phyloP scores from a whole-genome alignment of 352 stramenopile genomes.

The Halophytophthora batemanensis region DNA sequence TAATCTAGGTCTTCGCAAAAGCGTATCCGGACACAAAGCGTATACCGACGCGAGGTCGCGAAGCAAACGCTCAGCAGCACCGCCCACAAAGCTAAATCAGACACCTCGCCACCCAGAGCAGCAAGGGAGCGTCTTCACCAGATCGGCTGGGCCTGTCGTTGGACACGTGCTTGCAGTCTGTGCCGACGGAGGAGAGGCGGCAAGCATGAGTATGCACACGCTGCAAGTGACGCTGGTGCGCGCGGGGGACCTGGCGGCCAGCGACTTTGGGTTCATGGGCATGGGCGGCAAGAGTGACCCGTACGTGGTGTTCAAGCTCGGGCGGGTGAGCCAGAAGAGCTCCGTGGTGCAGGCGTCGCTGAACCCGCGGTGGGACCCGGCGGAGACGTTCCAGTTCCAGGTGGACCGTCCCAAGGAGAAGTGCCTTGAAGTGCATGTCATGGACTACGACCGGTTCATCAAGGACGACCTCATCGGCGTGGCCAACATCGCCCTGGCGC shows the following conservation, averaged over 20 bases:
- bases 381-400: slow-evolving; percentile 75
- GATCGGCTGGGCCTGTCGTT: too few species aligned
- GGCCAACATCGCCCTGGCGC: slow-evolving; percentile 51
- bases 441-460: slow-evolving; percentile 67
- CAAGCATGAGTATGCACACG: slow-evolving; percentile 44
- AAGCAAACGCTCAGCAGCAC: too few species aligned
- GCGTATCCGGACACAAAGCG: too few species aligned
- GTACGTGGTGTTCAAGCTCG: slow-evolving; percentile 69
- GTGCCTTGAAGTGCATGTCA: slow-evolving; percentile 67
- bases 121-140: too few species aligned
- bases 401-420: slow-evolving; percentile 57
- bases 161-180: too few species aligned
- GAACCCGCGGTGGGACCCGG: slow-evolving; percentile 65
- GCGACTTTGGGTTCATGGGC: slow-evolving; percentile 43
- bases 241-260: slow-evolving; percentile 44
- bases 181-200: too few species aligned
- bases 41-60: too few species aligned
- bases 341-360: slow-evolving; percentile 63
- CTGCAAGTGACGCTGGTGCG: slow-evolving; percentile 55
- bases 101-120: too few species aligned
- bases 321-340: slow-evolving; percentile 50
- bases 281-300: slow-evolving; percentile 71
- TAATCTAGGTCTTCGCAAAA: too few species aligned
- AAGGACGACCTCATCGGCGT: slow-evolving; percentile 73
- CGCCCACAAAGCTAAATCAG: too few species aligned